Conservation (phyloP, 805 yeast species). For the Clavispora asparagi region DNA sequence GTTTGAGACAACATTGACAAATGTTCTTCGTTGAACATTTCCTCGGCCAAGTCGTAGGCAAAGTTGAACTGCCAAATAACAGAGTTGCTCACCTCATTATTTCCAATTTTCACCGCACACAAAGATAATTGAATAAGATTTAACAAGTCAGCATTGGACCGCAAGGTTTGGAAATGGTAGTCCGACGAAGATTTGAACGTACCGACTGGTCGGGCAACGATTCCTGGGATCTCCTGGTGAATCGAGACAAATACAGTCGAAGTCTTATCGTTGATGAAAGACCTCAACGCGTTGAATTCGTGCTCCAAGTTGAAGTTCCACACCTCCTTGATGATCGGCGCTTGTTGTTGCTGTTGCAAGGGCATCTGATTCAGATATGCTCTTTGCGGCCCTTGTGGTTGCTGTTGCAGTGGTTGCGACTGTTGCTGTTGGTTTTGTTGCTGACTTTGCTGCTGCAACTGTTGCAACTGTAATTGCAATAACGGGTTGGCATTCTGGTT, state of each 20-base stretch:
- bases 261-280: slow-evolving; percentile 48
- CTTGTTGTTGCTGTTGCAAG: slow-evolving; percentile 23
- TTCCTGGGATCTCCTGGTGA: slow-evolving; percentile 94
- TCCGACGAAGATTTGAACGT: slow-evolving; percentile 83
- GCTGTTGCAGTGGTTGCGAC: slow-evolving; percentile 11
- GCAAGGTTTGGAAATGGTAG: slow-evolving; percentile 91
- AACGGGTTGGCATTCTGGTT: slow-evolving; percentile 21
- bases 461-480: slow-evolving; percentile 25
- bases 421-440: slow-evolving; percentile 15
- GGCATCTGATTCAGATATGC: slow-evolving; percentile 6
- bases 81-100: slow-evolving; percentile 51
- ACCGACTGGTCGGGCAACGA: slow-evolving; percentile 94
- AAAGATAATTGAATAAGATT: slow-evolving; percentile 71
- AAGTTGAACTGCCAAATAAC: slow-evolving; percentile 97
- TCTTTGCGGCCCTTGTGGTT: slow-evolving; percentile 32
- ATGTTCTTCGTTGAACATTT: slow-evolving; percentile 86
- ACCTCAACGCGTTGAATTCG: slow-evolving; percentile 60
- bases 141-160: slow-evolving; percentile 84
- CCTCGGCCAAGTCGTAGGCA: slow-evolving; percentile 65
- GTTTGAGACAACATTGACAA: slow-evolving; percentile 73
- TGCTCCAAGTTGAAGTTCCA: slow-evolving; percentile 66
- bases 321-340: slow-evolving; percentile 62
- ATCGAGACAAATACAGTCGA: slow-evolving; percentile 52
- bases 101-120: slow-evolving; percentile 34
- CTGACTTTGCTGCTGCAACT: slow-evolving; percentile 20